Base-by-base conservation (phyloP, 441 rosid genomes). In the Gossypium gossypioides region DNA sequence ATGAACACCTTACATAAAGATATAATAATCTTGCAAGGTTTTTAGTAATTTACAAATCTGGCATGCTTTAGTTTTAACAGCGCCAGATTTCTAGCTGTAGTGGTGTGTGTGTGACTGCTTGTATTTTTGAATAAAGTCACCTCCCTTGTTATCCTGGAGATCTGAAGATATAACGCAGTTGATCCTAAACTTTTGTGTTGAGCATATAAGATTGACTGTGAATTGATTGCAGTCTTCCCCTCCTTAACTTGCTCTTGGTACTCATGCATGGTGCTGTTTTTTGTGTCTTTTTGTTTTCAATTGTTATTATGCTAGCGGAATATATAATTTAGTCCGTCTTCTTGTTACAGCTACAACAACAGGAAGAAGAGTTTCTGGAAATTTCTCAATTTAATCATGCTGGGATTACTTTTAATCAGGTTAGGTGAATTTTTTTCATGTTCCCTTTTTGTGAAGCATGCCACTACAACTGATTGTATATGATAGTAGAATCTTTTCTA, bases 281-380 rank as follows among this genome's bases (percentile, higher is more conserved):
- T 48, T 15, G 55, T 40, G 55, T 40, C 66, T 50, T 34, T n/a
- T 63, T 37, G n/a, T 22, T 25, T 52, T 34, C 15, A 25, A 0
- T 63, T 37, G 2, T 27, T 72, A 10, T 48, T 19, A 19, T 54
- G 50, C 15, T 69, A 40, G 34, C 25, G 8, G n/a, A 65, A 3
- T 50, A 22, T 65, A 24, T 46, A 61, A 16, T 72, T 64, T 71
- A 29, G 44, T 75, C 6, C 46, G n/a, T 71, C 51, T 50, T 71
- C 67, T 69, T 75, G 69, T 72, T 82, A 74, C 93, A 95, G 97
- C 83, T 92, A 85, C 83, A 95, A 88, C 77, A 95, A 95, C 74
- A 81, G 92, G 87, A 87, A 84, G 79, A 95, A 95, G 83, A 58
- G 81, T 74, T 71, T 82, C 24, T 92, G 99, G 99, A 89, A 84